Conservation (phyloP, 148 eudicot genomes). For the Tetragonia tetragonoides region DNA sequence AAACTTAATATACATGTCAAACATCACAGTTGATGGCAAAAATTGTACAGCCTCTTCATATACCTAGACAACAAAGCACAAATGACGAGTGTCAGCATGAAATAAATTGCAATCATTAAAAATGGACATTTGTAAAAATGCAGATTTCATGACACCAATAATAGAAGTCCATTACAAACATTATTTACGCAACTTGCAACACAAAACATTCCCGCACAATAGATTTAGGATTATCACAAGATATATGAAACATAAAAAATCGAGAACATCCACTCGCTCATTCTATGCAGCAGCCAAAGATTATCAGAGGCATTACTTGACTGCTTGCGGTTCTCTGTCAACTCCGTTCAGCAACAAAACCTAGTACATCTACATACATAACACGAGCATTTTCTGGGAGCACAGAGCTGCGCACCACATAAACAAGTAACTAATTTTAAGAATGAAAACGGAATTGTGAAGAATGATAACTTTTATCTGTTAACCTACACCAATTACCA, state of each 20-base stretch:
- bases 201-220: not conserved
- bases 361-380: no score
- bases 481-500: no score
- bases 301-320: not conserved
- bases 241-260: not conserved
- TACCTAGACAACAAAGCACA: conserved; percentile 37
- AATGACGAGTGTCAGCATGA: not conserved
- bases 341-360: no score
- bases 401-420: no score
- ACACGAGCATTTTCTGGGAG: no score
- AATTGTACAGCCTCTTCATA: conserved; percentile 65
- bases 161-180: not conserved
- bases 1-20: conserved; percentile 56
- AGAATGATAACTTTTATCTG: no score
- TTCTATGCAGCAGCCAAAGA: not conserved
- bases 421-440: no score
- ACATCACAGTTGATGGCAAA: conserved; percentile 53
- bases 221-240: not conserved
- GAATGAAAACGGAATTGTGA: no score
- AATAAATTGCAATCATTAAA: conserved; percentile 3
- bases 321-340: not conserved
- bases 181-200: not conserved
- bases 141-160: conserved; percentile 10
- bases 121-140: not conserved
- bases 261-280: not conserved